Conservation (phyloP, 768 basidiomycete species). For the Lanmaoa rubissima region DNA sequence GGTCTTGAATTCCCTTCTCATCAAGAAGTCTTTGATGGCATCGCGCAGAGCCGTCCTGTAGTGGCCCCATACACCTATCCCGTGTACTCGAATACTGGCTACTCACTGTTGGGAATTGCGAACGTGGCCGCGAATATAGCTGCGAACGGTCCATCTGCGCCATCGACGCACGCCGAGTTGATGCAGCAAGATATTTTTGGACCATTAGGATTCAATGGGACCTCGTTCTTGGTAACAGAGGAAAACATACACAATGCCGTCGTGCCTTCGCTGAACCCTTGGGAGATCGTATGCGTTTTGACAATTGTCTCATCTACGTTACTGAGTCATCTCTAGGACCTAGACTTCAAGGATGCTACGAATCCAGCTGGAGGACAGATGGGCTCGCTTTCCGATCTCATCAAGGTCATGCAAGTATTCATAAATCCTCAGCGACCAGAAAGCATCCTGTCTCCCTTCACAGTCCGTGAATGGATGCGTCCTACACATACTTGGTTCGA, state of each 20-base stretch:
- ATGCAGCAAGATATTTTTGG: constrained; percentile 49
- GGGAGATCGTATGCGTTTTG: constrained; percentile 34
- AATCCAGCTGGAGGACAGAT: constrained; percentile 53
- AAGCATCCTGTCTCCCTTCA: constrained; percentile 33
- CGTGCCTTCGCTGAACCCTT: constrained; percentile 36
- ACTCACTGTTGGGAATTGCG: constrained; percentile 34
- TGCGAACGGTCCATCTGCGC: constrained; percentile 14
- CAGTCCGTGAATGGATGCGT: constrained; percentile 43
- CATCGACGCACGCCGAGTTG: constrained; percentile 41
- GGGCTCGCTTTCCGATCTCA: constrained; percentile 46
- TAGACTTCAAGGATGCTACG: constrained; percentile 36
- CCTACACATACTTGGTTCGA: constrained; percentile 40
- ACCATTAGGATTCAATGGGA: constrained; percentile 43
- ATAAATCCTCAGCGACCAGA: constrained; percentile 40
- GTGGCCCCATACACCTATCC: constrained; percentile 45
- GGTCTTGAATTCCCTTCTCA: constrained; percentile 33
- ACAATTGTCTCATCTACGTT: not conserved
- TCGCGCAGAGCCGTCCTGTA: constrained; percentile 39
- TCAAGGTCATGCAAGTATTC: constrained; percentile 42
- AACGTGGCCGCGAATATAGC: constrained; percentile 34
- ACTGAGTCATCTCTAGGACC: constrained; percentile 31
- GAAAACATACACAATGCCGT: constrained; percentile 38
- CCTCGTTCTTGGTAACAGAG: constrained; percentile 41
- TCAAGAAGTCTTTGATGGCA: constrained; percentile 34
- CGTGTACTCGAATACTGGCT: constrained; percentile 42